phyloP scores from a whole-genome alignment of 257 asterid species.

The Paraleonurus japonicus region DNA sequence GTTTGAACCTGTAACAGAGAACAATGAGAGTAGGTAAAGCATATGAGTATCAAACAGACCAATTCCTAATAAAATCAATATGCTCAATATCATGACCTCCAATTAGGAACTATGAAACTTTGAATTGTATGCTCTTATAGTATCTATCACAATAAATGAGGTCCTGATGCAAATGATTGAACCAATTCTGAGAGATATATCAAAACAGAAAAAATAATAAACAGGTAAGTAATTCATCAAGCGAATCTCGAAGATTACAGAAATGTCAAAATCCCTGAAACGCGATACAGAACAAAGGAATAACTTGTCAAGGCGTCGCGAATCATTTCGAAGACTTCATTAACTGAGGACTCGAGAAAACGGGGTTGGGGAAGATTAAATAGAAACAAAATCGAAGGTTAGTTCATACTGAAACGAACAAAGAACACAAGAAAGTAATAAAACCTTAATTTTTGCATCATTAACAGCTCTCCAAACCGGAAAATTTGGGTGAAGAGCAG shows the following conservation, averaged over 20 bases:
- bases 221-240: neutral
- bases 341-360: neutral
- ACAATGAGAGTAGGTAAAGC: neutral
- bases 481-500: neutral
- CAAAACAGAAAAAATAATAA: neutral
- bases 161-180: neutral
- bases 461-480: neutral
- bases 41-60: neutral
- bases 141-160: neutral
- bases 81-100: neutral
- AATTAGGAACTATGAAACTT: neutral
- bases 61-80: neutral
- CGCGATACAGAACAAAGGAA: neutral
- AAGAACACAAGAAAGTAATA: neutral
- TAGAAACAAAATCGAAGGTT: neutral
- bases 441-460: neutral
- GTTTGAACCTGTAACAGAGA: slow-evolving; percentile 2
- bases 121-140: neutral
- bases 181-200: neutral
- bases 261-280: neutral
- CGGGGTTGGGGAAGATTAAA: neutral
- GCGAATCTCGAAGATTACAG: neutral
- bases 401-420: slow-evolving; percentile 1
- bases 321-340: neutral
- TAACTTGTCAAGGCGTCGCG: neutral